Percentiles rank a stretch among this genome's conserved stretches.
Conservation (phyloP, 106 monocot genomes). For the Allium sativum region DNA sequence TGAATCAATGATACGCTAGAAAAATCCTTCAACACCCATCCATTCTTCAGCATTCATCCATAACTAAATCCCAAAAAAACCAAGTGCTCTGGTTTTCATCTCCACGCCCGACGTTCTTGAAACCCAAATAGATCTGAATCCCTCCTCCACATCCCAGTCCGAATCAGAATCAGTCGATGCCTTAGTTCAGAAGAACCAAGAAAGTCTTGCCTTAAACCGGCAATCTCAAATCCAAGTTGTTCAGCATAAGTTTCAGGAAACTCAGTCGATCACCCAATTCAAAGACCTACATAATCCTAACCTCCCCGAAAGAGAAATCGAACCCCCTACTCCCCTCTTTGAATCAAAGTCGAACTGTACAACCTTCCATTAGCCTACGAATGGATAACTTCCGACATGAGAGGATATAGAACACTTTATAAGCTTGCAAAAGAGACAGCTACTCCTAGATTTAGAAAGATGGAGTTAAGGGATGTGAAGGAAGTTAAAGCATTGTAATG, state of each 20-base stretch:
- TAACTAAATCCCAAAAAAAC: too few species aligned
- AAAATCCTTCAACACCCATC: too few species aligned
- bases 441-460: conserved; percentile 57
- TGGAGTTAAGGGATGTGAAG: conserved; percentile 57
- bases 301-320: conserved; percentile 54
- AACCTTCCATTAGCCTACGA: conserved; percentile 54
- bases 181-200: conserved; percentile 38
- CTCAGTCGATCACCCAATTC: conserved; percentile 73
- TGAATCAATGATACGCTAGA: too few species aligned
- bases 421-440: conserved; percentile 33
- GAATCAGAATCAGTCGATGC: conserved; percentile 19
- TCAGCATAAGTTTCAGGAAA: conserved; percentile 72
- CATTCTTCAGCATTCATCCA: too few species aligned
- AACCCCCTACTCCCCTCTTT: conserved; percentile 36
- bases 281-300: conserved; percentile 30
- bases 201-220: conserved; percentile 18
- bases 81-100: too few species aligned
- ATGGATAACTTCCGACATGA: conserved; percentile 60
- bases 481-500: conserved; percentile 46
- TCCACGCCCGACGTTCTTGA: too few species aligned
- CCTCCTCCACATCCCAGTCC: neutral
- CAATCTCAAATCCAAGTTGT: neutral
- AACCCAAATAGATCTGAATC: neutral
- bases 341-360: conserved; percentile 48
- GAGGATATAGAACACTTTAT: too few species aligned